Evolutionary conservation across 352 stramenopile genomes (phyloP).

Genomic region (Globisporangium cylindrosporum): DNA sequence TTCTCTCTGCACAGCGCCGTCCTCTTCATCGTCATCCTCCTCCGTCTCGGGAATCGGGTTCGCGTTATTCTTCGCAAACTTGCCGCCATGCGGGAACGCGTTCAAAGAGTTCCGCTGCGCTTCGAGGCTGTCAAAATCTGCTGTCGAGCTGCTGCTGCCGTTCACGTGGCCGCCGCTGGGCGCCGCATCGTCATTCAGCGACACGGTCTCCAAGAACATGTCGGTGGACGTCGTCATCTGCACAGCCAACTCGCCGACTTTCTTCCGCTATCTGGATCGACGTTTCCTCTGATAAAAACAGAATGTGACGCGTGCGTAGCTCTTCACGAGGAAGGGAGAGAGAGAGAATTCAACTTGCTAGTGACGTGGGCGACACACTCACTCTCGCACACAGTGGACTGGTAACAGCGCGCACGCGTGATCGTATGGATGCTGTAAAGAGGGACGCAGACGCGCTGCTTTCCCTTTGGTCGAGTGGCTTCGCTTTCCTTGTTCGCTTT

Average conservation of each 20-base stretch:
- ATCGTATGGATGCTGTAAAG: not conserved
- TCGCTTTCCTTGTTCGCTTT: not conserved
- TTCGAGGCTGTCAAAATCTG: constrained; percentile 48
- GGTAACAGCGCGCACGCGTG: not conserved
- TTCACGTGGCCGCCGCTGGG: constrained; percentile 12
- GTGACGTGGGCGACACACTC: not conserved
- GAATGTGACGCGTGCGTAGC: not conserved
- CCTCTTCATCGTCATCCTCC: constrained; percentile 26
- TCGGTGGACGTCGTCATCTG: constrained; percentile 34
- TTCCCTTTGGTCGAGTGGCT: not conserved
- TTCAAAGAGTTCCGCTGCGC: constrained; percentile 28
- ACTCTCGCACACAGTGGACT: not conserved
- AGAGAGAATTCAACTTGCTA: constrained; percentile 2
- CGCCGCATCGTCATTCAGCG: constrained; percentile 59
- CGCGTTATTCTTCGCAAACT: constrained; percentile 19
- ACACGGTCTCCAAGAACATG: constrained; percentile 73
- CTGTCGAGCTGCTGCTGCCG: constrained; percentile 9
- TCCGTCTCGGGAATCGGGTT: constrained; percentile 26
- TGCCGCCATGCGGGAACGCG: constrained; percentile 25
- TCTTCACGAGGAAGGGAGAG: constrained; percentile 1
- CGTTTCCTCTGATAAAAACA: not conserved
- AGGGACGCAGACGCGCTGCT: not conserved
- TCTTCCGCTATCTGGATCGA: not conserved
- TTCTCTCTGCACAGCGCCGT: constrained; percentile 16
- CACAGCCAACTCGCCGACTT: not conserved